phyloP scores from a whole-genome alignment of 106 monocot genomes.

The Chionographis japonica region DNA sequence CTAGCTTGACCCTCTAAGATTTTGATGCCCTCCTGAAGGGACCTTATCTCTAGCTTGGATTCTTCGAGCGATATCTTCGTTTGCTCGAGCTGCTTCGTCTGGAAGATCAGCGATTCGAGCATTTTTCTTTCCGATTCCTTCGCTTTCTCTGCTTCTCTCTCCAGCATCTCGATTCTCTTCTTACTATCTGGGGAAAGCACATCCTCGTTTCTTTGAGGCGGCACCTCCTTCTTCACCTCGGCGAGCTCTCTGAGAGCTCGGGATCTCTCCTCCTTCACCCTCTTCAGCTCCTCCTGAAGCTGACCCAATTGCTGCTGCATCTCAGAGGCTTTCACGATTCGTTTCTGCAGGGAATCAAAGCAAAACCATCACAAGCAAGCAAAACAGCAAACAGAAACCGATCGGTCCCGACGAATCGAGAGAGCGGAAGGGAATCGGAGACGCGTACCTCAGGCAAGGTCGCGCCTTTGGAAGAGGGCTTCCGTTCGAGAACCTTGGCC shows the following conservation, averaged over 20 bases:
- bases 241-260: constrained; percentile 2
- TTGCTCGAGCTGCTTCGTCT: constrained; percentile 74
- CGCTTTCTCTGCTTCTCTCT: constrained; percentile 35
- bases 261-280: constrained; percentile 7
- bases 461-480: background rate
- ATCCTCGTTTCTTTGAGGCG: background rate
- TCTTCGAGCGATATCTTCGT: constrained; percentile 53
- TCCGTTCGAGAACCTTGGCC: background rate
- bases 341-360: background rate
- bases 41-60: constrained; percentile 41
- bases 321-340: background rate
- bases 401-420: background rate
- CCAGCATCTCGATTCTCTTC: constrained; percentile 19
- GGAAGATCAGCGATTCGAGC: constrained; percentile 54
- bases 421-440: background rate
- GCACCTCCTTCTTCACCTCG: constrained; percentile 2
- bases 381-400: background rate
- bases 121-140: constrained; percentile 68
- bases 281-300: constrained; percentile 20
- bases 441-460: constrained; percentile 8
- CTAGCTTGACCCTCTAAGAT: background rate
- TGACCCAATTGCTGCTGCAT: constrained; percentile 4
- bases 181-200: no score
- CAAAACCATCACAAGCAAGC: background rate
- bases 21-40: constrained; percentile 16